phyloP scores from a whole-genome alignment of 2,329 filamentous ascomycete genomes.

The Aspergillus neoniger region DNA sequence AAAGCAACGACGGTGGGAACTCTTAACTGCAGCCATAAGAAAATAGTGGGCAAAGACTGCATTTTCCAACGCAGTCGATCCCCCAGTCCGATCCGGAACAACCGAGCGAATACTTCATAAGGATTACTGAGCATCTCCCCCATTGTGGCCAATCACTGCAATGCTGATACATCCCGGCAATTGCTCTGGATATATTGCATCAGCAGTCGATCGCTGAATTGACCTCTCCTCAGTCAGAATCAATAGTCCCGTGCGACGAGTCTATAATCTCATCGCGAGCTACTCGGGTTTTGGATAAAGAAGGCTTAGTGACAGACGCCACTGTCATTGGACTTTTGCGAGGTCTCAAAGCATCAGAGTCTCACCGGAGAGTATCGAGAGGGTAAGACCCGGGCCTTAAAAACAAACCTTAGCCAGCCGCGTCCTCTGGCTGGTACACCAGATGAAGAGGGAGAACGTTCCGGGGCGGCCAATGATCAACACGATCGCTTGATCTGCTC shows the following conservation, averaged over 20 bases:
- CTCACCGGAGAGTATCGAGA: conserved; percentile 12
- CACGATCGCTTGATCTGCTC: conserved; percentile 8
- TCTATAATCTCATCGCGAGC: conserved; percentile 12
- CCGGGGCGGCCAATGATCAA: conserved; percentile 20
- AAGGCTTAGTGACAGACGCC: not conserved
- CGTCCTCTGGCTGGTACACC: conserved; percentile 11
- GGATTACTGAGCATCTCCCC: conserved; percentile 1
- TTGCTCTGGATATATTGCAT: not conserved
- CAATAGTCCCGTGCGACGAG: not conserved
- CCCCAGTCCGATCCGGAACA: conserved; percentile 4
- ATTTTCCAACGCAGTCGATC: conserved; percentile 2
- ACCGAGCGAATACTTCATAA: not conserved
- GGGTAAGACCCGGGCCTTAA: conserved; percentile 7
- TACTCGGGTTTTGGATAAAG: conserved; percentile 10
- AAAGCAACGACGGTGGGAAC: conserved; percentile 4
- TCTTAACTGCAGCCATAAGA: conserved; percentile 4
- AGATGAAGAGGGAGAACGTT: conserved; percentile 16
- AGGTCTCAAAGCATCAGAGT: not conserved
- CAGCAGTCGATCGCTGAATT: not conserved
- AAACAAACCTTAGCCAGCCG: conserved; percentile 2
- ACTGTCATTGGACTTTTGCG: conserved; percentile 5
- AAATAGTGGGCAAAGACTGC: not conserved
- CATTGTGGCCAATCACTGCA: not conserved
- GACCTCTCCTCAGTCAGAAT: not conserved
- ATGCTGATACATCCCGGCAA: not conserved